Conservation (phyloP, 1,284 basidiomycete genomes). For the Gomphus sp. region DNA sequence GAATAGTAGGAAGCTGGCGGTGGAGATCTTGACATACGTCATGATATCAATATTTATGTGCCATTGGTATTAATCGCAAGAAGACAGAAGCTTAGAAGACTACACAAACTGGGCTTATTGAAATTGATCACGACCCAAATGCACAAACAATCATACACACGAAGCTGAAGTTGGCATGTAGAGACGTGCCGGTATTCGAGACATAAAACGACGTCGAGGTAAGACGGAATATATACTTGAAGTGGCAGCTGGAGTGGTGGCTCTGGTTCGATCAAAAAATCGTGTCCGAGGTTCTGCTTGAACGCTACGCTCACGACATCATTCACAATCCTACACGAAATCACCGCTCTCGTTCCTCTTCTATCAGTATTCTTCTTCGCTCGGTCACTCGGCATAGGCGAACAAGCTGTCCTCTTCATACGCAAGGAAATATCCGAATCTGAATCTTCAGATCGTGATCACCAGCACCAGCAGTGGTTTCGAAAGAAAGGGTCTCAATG, state of each 20-base stretch:
- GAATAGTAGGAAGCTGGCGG: constrained; percentile 14
- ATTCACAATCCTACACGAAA: constrained; percentile 55
- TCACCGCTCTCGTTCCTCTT: constrained; percentile 77
- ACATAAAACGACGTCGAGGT: not conserved
- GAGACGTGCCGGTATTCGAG: constrained; percentile 1
- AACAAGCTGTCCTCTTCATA: constrained; percentile 43
- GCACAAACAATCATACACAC: not conserved
- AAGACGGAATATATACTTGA: not conserved
- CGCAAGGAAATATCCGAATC: constrained; percentile 16
- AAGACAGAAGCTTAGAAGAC: not conserved
- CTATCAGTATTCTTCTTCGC: constrained; percentile 69
- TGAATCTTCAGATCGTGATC: not conserved
- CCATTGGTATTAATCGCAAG: not conserved
- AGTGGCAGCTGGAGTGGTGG: too few species aligned
- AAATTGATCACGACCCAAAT: not conserved
- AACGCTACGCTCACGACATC: not conserved
- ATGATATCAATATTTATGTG: not conserved
- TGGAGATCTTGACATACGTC: not conserved
- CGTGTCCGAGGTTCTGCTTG: not conserved
- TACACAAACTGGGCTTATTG: not conserved
- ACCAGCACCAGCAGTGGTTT: constrained; percentile 25
- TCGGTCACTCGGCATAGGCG: constrained; percentile 62
- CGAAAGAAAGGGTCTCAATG: constrained; percentile 38
- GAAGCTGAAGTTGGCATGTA: not conserved
- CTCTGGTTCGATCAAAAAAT: not conserved